phyloP scores from a whole-genome alignment of 345 rosid genomes.

The Linum usitatissimum region DNA sequence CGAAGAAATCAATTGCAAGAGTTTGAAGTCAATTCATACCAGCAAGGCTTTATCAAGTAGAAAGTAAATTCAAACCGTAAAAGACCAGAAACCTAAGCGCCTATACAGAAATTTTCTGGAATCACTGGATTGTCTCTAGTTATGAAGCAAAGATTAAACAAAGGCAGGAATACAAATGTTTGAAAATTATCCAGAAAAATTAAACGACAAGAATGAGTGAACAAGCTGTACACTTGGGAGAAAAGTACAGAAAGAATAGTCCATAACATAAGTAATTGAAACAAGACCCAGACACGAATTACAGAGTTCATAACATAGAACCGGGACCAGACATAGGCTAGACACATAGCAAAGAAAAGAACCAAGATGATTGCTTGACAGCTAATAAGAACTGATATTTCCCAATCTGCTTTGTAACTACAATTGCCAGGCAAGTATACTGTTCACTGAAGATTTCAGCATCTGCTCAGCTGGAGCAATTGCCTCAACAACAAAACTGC shows the following conservation, averaged over 20 bases:
- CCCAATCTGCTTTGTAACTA: no score
- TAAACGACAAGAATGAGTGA: no score
- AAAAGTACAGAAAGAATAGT: neutral
- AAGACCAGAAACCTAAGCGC: neutral
- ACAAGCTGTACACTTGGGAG: no score
- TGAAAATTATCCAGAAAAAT: neutral
- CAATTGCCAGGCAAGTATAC: no score
- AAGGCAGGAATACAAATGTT: neutral
- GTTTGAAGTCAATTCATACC: neutral
- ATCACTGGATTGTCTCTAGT: neutral
- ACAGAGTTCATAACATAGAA: neutral
- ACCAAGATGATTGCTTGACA: neutral
- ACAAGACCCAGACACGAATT: neutral
- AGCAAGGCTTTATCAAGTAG: neutral
- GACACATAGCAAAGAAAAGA: neutral
- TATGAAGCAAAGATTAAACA: neutral
- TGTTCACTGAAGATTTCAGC: no score
- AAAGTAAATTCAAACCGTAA: neutral
- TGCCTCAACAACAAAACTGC: no score
- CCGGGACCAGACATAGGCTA: neutral
- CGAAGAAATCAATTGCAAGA: neutral
- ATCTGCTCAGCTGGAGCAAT: neutral
- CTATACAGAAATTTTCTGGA: neutral
- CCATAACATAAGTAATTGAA: constrained; percentile 6
- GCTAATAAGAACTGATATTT: no score